Conservation (phyloP, 1,284 basidiomycete species). For the Xanthoconium separans region DNA sequence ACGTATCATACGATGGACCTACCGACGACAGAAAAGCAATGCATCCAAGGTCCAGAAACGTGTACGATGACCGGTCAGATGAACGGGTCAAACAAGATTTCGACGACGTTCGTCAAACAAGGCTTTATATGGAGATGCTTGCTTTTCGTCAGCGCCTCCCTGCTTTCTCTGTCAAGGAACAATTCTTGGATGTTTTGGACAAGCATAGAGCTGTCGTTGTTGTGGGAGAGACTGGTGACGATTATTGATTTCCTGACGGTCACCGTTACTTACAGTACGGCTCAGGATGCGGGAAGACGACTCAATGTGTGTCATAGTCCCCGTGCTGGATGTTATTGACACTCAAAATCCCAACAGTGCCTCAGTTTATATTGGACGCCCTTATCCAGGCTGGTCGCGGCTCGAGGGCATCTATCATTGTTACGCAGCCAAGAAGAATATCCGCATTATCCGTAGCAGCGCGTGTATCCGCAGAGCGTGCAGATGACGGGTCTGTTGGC, state of each 20-base stretch:
- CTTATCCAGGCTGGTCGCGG: slow-evolving; percentile 67
- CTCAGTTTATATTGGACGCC: slow-evolving; percentile 88
- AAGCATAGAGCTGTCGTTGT: slow-evolving; percentile 75
- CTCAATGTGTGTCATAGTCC: slow-evolving; percentile 52
- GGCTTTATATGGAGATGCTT: slow-evolving; percentile 61
- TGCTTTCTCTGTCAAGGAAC: slow-evolving; percentile 65
- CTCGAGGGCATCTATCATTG: slow-evolving; percentile 73
- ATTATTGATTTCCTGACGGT: background rate
- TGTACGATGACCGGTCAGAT: slow-evolving; percentile 47
- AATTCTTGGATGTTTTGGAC: slow-evolving; percentile 63
- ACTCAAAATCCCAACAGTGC: slow-evolving; percentile 47
- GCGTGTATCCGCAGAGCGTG: slow-evolving; percentile 83
- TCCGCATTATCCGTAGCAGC: slow-evolving; percentile 89
- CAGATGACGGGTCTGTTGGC: slow-evolving; percentile 83
- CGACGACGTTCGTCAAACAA: slow-evolving; percentile 42
- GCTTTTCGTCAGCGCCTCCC: slow-evolving; percentile 66
- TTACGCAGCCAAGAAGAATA: slow-evolving; percentile 90
- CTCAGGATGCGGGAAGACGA: slow-evolving; percentile 87
- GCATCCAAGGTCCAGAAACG: slow-evolving; percentile 16
- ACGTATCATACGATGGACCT: background rate
- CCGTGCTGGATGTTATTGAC: background rate
- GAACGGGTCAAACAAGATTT: slow-evolving; percentile 58
- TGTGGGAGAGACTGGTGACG: slow-evolving; percentile 76
- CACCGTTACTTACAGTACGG: slow-evolving; percentile 13
- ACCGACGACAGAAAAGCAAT: background rate